phyloP scores from a whole-genome alignment of 305 asterid species.

The Fraxinus latifolia region DNA sequence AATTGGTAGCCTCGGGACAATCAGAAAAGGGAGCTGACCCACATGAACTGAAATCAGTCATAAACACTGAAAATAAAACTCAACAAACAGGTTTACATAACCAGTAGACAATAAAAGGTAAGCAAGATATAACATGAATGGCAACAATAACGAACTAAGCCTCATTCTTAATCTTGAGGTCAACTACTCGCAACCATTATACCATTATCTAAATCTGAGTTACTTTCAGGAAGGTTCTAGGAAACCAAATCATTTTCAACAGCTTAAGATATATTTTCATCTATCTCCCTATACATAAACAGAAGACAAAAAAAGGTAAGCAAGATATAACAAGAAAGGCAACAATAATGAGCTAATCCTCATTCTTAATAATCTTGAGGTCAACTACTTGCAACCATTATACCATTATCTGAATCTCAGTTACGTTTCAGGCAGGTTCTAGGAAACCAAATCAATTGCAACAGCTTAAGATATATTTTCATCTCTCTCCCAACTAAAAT shows the following conservation, averaged over 20 bases:
- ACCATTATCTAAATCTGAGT: neutral
- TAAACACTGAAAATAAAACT: neutral
- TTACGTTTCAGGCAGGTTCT: neutral
- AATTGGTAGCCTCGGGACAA: neutral
- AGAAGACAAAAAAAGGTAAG: neutral
- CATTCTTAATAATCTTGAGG: neutral
- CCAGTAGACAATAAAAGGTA: neutral
- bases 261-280: neutral
- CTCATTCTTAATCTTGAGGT: neutral
- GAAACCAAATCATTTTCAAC: neutral
- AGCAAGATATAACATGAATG: neutral
- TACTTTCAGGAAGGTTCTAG: neutral
- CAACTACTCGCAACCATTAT: neutral
- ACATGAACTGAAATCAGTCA: neutral
- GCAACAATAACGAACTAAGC: neutral
- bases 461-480: neutral
- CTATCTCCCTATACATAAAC: neutral
- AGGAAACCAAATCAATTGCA: neutral
- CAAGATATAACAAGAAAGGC: neutral
- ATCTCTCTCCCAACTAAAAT: neutral
- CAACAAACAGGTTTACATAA: neutral
- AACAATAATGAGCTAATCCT: neutral
- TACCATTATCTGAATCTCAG: neutral
- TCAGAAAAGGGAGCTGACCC: neutral
- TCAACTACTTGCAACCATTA: neutral